Conservation (phyloP, 257 asterid species). For the Eucommia ulmoides region DNA sequence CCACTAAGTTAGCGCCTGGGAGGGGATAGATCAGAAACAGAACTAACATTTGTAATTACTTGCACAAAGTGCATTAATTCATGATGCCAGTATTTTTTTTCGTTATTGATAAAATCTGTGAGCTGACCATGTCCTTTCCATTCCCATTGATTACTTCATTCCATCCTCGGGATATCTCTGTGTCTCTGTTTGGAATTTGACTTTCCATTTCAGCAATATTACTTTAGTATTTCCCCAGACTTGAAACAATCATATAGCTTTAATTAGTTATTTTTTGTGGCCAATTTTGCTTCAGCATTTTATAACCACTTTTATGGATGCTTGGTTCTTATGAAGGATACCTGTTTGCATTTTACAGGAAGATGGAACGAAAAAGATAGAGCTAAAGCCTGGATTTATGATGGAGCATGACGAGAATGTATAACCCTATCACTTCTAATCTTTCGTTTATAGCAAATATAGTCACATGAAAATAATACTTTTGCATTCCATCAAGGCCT, state of each 20-base stretch:
- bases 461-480: not conserved
- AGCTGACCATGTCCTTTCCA: too few relatives aligned
- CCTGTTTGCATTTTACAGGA: conserved; percentile 33
- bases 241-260: not conserved
- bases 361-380: conserved; percentile 86
- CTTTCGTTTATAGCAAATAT: not conserved
- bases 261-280: not conserved
- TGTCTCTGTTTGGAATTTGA: too few relatives aligned
- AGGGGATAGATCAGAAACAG: too few relatives aligned
- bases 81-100: too few relatives aligned
- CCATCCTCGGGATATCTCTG: too few relatives aligned
- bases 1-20: too few relatives aligned
- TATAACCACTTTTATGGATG: not conserved
- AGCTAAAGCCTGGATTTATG: conserved; percentile 81
- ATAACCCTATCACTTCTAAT: conserved; percentile 11
- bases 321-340: conserved; percentile 7
- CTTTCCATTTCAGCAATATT: not conserved
- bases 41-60: too few relatives aligned
- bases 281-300: not conserved
- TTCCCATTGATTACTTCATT: too few relatives aligned
- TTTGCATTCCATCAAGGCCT: not conserved
- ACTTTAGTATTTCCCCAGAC: not conserved
- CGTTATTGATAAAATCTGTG: too few relatives aligned
- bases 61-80: too few relatives aligned
- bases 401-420: conserved; percentile 95